Evolutionary conservation across 768 basidiomycete species (phyloP).

Genomic region (Lentinula aciculospora): DNA sequence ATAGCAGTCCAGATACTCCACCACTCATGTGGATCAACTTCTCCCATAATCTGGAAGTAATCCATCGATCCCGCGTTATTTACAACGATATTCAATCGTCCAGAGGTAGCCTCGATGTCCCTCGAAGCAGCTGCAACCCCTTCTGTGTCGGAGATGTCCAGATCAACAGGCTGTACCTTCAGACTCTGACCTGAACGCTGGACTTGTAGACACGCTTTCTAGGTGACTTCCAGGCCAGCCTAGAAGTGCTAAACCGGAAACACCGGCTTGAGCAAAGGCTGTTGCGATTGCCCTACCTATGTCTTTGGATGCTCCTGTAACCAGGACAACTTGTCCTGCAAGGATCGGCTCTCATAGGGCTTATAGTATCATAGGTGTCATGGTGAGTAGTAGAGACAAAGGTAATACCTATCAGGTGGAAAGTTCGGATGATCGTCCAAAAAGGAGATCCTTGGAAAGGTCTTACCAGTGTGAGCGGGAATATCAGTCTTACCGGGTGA

Average conservation of each 20-base stretch:
- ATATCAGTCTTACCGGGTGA: no score
- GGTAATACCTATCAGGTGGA: neutral
- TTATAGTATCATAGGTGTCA: neutral
- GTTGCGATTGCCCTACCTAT: neutral
- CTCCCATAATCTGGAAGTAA: neutral
- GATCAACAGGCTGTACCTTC: neutral
- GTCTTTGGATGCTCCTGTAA: conserved; percentile 1
- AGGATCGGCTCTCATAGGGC: no score
- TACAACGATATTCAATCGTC: neutral
- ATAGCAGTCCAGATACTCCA: neutral
- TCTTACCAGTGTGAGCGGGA: neutral
- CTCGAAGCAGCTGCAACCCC: neutral
- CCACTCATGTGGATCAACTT: neutral
- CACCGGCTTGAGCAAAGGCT: neutral
- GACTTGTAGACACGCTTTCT: neutral
- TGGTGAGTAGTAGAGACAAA: neutral
- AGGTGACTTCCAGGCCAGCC: neutral
- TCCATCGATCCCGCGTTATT: neutral
- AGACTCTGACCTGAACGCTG: neutral
- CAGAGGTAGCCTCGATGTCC: neutral
- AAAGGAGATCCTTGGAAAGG: neutral
- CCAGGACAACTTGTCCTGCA: neutral
- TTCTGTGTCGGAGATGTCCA: neutral
- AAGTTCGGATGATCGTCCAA: no score
- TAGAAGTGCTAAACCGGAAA: neutral